phyloP scores from a whole-genome alignment of 768 basidiomycete genomes.

The Leccinum incarnatum region DNA sequence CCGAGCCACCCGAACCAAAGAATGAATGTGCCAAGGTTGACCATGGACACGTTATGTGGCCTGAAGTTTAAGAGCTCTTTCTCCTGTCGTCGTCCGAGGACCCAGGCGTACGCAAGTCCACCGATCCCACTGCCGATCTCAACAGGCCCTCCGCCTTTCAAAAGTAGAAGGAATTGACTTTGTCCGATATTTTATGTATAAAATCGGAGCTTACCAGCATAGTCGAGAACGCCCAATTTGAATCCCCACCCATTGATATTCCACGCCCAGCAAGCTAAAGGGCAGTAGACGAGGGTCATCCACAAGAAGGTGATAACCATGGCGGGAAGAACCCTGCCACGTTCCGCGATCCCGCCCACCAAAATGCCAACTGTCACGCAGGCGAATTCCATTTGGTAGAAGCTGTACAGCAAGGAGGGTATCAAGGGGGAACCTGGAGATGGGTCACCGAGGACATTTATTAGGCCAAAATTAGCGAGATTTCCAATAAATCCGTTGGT shows the following conservation, averaged over 20 bases:
- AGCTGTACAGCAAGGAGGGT: conserved; percentile 78
- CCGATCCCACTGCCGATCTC: conserved; percentile 85
- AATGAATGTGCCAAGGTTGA: conserved; percentile 79
- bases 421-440: conserved; percentile 80
- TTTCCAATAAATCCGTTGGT: conserved; percentile 79
- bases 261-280: conserved; percentile 87
- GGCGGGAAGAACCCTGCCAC: conserved; percentile 77
- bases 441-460: conserved; percentile 65
- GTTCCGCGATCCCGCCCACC: conserved; percentile 81
- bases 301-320: conserved; percentile 82
- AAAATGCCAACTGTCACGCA: conserved; percentile 78
- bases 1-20: conserved; percentile 88
- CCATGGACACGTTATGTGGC: conserved; percentile 84
- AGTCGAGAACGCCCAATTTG: conserved; percentile 83
- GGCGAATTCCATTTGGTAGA: conserved; percentile 87
- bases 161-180: background rate
- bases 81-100: conserved; percentile 78
- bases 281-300: conserved; percentile 86
- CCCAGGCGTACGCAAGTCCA: conserved; percentile 83
- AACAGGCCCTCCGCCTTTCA: conserved; percentile 77
- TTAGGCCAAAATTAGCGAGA: conserved; percentile 74
- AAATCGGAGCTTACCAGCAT: conserved; percentile 57
- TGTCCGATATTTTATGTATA: conserved; percentile 2
- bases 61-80: conserved; percentile 75
- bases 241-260: conserved; percentile 79